phyloP scores from a whole-genome alignment of 2,329 filamentous ascomycete genomes.

The Cladobotryum protrusum region DNA sequence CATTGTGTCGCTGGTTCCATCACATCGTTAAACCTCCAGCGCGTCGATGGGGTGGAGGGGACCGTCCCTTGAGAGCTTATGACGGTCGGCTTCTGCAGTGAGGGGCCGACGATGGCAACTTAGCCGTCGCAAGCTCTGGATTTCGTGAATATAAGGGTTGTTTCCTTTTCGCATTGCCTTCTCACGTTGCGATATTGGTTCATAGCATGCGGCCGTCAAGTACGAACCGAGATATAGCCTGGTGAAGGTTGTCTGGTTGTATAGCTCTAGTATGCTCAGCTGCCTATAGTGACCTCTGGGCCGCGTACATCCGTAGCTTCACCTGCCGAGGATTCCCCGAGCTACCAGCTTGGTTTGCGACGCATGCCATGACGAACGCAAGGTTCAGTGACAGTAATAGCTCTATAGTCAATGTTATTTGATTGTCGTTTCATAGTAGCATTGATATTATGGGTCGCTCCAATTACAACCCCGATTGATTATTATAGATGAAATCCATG shows the following conservation, averaged over 20 bases:
- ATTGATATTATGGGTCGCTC: no score
- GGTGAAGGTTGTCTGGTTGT: neutral
- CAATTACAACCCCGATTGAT: no score
- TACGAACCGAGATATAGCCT: conserved; percentile 1
- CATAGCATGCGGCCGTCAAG: neutral
- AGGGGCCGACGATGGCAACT: neutral
- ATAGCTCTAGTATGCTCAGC: conserved; percentile 6
- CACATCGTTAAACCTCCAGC: conserved; percentile 20
- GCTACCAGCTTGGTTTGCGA: neutral
- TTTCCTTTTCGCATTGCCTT: conserved; percentile 1
- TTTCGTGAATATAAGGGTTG: neutral
- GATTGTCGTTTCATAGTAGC: no score
- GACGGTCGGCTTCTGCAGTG: neutral
- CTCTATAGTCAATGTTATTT: no score
- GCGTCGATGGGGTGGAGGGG: neutral
- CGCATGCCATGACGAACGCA: neutral
- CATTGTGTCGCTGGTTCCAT: conserved; percentile 41
- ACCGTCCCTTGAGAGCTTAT: neutral
- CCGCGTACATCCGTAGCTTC: conserved; percentile 10
- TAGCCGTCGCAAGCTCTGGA: conserved; percentile 8
- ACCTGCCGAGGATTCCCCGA: conserved; percentile 10
- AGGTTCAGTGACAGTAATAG: no score
- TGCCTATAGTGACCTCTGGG: neutral
- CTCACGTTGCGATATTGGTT: neutral
- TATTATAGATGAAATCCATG: no score